Conservation (phyloP, 2,329 filamentous ascomycete genomes). For the Arthrobotrys entomopaga region DNA sequence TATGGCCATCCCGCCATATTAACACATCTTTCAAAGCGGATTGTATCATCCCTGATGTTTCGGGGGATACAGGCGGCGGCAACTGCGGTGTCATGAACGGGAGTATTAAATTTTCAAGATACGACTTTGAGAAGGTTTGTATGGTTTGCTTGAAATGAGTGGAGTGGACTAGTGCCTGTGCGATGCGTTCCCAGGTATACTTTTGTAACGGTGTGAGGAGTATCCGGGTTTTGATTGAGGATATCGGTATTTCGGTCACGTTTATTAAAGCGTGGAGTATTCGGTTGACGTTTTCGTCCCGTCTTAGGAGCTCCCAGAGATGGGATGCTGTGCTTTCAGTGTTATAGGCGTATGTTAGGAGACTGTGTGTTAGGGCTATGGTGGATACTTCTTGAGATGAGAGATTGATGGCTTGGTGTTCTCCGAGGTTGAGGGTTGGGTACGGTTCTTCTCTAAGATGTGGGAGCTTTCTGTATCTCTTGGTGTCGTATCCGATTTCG, state of each 20-base stretch:
- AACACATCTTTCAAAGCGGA: conserved; percentile 21
- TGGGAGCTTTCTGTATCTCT: conserved; percentile 27
- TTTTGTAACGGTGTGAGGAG: conserved; percentile 10
- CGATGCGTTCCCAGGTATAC: conserved; percentile 35
- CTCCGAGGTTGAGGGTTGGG: conserved; percentile 22
- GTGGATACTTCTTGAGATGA: conserved; percentile 30
- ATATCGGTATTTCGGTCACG: conserved; percentile 6
- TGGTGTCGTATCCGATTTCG: conserved; percentile 16
- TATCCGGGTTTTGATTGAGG: not conserved
- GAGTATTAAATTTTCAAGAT: conserved; percentile 42
- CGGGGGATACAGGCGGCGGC: conserved; percentile 30
- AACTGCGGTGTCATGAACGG: conserved; percentile 45
- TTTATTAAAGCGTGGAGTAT: conserved; percentile 23
- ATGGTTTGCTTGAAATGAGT: conserved; percentile 17
- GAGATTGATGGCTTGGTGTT: conserved; percentile 23
- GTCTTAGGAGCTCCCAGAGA: conserved; percentile 31
- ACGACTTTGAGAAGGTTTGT: conserved; percentile 25
- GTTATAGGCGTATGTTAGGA: conserved; percentile 34
- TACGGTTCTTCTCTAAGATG: conserved; percentile 16
- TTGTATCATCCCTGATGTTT: conserved; percentile 20
- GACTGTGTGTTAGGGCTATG: conserved; percentile 23
- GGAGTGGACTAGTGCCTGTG: conserved; percentile 24
- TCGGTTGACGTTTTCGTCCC: conserved; percentile 4
- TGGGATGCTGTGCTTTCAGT: conserved; percentile 16
- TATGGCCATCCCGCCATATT: conserved; percentile 31